phyloP scores from a whole-genome alignment of 176 grass and related monocot genomes.

The Chloris gayana region DNA sequence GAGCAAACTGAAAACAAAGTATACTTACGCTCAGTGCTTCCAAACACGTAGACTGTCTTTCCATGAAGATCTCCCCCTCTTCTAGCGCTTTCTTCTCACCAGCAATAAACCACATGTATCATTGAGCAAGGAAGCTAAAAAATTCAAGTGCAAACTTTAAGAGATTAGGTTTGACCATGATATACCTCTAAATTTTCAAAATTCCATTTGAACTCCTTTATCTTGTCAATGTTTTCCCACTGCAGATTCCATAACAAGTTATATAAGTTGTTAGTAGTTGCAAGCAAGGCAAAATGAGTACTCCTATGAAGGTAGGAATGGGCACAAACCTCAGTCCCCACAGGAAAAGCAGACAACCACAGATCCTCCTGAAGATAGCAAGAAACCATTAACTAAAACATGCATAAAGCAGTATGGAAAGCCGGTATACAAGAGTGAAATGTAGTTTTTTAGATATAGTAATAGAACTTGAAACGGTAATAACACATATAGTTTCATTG shows the following conservation, averaged over 20 bases:
- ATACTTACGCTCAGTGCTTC: slow-evolving; percentile 79
- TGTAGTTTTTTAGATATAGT: background rate
- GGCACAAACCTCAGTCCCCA: slow-evolving; percentile 71
- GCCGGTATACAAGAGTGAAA: background rate
- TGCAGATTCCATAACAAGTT: slow-evolving; percentile 29
- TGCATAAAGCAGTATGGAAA: background rate
- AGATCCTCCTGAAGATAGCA: slow-evolving; percentile 68
- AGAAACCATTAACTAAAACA: slow-evolving; percentile 18
- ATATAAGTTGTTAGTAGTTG: background rate
- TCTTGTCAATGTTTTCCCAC: slow-evolving; percentile 97
- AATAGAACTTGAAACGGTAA: background rate
- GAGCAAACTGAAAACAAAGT: background rate
- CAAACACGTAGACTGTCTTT: slow-evolving; percentile 89
- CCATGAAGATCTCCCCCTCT: slow-evolving; percentile 78
- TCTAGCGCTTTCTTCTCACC: slow-evolving; percentile 69
- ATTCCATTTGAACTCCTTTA: slow-evolving; percentile 80
- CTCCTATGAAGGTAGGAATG: background rate
- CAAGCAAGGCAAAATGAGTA: background rate
- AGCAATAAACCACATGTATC: slow-evolving; percentile 26
- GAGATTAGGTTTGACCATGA: slow-evolving; percentile 17
- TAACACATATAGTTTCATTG: background rate
- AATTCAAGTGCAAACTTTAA: background rate
- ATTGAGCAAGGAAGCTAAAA: slow-evolving; percentile 14
- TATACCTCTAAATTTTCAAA: slow-evolving; percentile 91
- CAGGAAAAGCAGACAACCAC: slow-evolving; percentile 66